Base-by-base conservation (phyloP, 1,284 basidiomycete genomes). In the Mixia osmundae region DNA sequence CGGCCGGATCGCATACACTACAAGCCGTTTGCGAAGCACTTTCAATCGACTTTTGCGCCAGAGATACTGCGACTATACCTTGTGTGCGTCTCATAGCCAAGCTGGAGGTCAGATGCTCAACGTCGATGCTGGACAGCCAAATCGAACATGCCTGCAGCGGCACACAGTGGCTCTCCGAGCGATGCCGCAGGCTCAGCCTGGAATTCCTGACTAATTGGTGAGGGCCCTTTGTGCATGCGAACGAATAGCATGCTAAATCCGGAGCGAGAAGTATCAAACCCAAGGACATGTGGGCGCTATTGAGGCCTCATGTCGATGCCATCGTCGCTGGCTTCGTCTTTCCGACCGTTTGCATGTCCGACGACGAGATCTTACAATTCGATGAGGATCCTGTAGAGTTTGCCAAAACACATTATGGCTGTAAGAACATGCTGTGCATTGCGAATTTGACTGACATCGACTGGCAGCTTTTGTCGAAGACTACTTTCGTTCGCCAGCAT, bases 131-230 rank as follows among this genome's bases (percentile, higher is more conserved):
- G 22, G 6, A 25, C 8, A 44, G 39, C 7, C 37, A 39, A 19
- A 32, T 41, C 21, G 39, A 79, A 40, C 57, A 76, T 2, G 75
- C 62, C 50, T 68, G 77, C 15, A 66, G 44, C 21, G 66, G 68
- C 33, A 68, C 72, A 46, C 62, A 65, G 8, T 83, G 78, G 78
- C 57, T 79, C 25, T 73, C 72, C 15, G 72, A 67, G 54, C 79
- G 79, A 49, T 75, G 70, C 50, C 72, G 76, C 49, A 76, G 76
- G 51, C 69, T 74, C 38, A 69, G 79, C 33, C 71, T 82, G 54
- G 64, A 67, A 35, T 83, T 77, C 61, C 72, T 83, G 48, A 75
- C 71, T 21, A 76, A 79, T 52, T 82, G 78, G 79, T 78, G 50
- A 19, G 69, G n/a, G n/a, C n/a, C n/a, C n/a, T n/a, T n/a, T 56